Evolutionary conservation across 208 protist species (phyloP), one percentile per base, ranked within the genome.

Genomic region (Leptomonas seymouri): DNA sequence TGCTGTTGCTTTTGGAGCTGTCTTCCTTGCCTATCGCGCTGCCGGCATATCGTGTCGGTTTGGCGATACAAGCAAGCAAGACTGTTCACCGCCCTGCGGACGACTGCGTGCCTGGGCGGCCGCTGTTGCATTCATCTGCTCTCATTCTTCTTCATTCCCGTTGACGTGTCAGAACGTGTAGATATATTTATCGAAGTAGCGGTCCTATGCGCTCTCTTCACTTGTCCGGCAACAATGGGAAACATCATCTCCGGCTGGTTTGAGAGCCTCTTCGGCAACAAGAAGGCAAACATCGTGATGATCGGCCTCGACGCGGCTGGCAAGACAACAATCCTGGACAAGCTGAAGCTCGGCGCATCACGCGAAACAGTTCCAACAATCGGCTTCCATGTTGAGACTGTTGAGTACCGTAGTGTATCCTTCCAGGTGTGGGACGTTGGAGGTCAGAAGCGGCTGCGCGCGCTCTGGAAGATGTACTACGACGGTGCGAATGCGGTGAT

Each of bases 351-450:
- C 27, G 97, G 96, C 45, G 86, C 98, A 71, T 77, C 97, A 4
- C 95, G 98, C 20, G 97, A 95, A 28, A 99, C 98, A 20, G 98
- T 99, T 25, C 98, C 98, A 9, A 99, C 98, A 15, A 98, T 99
- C 56, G 95, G 98, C 27, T 98, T 99, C 78, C 98, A 99, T 76
- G 97, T 99, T 6, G 98, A 99, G 56, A 97, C 86, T 18, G 95
- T 99, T 31, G 85, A 98, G 68, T 99, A 99, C 85, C 98, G 98
- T 71, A 99, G 98, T 58, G 94, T 99, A 44, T 98, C 84, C 36
- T 99, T 99, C 62, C 98, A 97, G 56, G 82, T 99, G 18, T 99
- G 98, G 98, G 98, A 99, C 71, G 97, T 99, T 3, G 93, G 93
- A 30, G 98, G 98, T 20, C 97, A 99, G 85, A 91, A 99, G 80